phyloP scores from a whole-genome alignment of 441 rosid genomes.

The Erodium texanum region DNA sequence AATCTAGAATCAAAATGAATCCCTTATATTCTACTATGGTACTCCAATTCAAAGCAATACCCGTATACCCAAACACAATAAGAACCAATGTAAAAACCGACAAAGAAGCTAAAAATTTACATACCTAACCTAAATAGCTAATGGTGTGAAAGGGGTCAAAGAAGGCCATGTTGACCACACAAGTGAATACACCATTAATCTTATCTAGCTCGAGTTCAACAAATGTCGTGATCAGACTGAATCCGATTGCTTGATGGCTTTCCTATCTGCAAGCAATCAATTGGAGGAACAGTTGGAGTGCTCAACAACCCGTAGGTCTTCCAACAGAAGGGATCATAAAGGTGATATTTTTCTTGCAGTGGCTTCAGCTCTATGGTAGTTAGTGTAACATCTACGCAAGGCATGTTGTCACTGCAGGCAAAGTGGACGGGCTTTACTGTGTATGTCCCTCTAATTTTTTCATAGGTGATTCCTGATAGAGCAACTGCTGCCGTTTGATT shows the following conservation, averaged over 20 bases:
- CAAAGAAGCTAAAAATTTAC: conserved; percentile 22
- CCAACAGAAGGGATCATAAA: conserved; percentile 74
- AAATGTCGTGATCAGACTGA: conserved; percentile 44
- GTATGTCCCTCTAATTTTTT: conserved; percentile 74
- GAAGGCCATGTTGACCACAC: conserved; percentile 39
- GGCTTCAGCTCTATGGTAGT: conserved; percentile 58
- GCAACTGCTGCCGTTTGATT: conserved; percentile 88
- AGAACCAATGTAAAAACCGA: conserved; percentile 13
- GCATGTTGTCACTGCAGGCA: conserved; percentile 83
- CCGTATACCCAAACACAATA: conserved; percentile 21
- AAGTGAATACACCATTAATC: conserved; percentile 32
- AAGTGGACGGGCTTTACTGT: conserved; percentile 75
- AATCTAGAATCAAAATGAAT: conserved; percentile 25
- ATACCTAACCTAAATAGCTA: conserved; percentile 22
- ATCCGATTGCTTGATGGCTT: conserved; percentile 58
- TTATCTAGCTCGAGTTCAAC: conserved; percentile 34
- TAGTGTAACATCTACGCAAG: conserved; percentile 65
- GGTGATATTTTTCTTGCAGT: conserved; percentile 44
- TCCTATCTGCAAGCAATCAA: conserved; percentile 63
- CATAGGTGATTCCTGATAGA: conserved; percentile 74
- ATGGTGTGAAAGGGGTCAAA: conserved; percentile 46
- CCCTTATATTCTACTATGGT: conserved; percentile 20
- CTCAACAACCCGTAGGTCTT: conserved; percentile 71
- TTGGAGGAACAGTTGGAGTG: conserved; percentile 70
- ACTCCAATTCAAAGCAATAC: conserved; percentile 13